Evolutionary conservation across 306 rosid genomes (phyloP).

Genomic region (Lathyrus sativus): DNA sequence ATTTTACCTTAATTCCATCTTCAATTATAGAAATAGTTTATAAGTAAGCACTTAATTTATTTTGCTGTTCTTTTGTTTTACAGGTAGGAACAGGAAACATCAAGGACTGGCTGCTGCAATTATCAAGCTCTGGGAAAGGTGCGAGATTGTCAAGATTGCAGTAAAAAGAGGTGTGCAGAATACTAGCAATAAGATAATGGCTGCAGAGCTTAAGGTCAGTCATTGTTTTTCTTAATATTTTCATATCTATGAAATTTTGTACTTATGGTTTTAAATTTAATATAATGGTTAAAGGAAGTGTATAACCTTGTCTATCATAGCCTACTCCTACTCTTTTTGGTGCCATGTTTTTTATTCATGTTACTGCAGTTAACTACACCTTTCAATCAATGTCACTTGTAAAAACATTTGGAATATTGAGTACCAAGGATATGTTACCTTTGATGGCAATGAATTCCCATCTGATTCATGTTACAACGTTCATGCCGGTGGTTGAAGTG

Average conservation of each 20-base stretch:
- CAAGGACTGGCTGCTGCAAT: conserved; percentile 89
- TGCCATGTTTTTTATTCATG: not conserved
- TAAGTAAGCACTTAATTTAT: conserved; percentile 5
- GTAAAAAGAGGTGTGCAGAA: conserved; percentile 92
- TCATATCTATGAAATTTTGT: conserved; percentile 24
- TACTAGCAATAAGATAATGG: conserved; percentile 76
- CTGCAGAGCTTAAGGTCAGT: conserved; percentile 83
- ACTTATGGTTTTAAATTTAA: conserved; percentile 29
- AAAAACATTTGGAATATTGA: conserved; percentile 29
- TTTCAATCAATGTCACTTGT: not conserved
- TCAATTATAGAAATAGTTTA: not conserved
- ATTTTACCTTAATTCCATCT: not conserved
- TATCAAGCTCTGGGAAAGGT: conserved; percentile 88
- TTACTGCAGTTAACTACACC: conserved; percentile 9
- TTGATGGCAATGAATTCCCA: not conserved
- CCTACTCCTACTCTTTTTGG: conserved; percentile 15
- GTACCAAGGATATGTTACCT: conserved; percentile 5
- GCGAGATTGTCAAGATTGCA: conserved; percentile 91
- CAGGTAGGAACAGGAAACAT: conserved; percentile 83
- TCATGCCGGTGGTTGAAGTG: too few relatives aligned
- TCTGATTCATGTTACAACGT: too few relatives aligned
- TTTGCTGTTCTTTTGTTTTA: conserved; percentile 21
- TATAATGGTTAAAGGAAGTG: conserved; percentile 29
- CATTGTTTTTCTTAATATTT: conserved; percentile 17
- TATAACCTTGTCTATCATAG: not conserved